These are phyloP conservation scores for Quercus dentata DNA, from an alignment of 306 rosid genomes.

Conservation along the genomic window DNA sequence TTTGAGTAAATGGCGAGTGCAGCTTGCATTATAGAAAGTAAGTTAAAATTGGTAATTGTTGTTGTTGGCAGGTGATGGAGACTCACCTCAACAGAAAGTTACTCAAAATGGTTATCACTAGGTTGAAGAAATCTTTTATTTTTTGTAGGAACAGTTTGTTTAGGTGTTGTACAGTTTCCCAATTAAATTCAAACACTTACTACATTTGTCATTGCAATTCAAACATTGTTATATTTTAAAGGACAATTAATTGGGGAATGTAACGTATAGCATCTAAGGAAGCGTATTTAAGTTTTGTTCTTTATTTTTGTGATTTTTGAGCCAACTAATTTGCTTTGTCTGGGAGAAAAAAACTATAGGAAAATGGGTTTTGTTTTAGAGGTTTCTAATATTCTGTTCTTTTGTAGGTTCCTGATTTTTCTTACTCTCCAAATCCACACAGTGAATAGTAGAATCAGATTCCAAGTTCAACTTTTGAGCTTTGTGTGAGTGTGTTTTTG, in stretches of 20 bases:
- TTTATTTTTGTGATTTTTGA: too few species aligned
- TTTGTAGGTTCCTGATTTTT: too few species aligned
- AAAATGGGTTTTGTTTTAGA: not conserved
- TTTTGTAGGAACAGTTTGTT: not conserved
- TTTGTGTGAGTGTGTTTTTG: not conserved
- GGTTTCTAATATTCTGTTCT: too few species aligned
- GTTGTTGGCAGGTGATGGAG: conserved; percentile 69
- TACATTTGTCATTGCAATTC: too few species aligned
- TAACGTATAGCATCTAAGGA: too few species aligned
- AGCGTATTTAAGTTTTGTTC: too few species aligned
- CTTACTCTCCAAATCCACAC: too few species aligned
- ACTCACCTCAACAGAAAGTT: conserved; percentile 74
- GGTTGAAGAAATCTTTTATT: conserved; percentile 42
- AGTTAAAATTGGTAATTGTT: not conserved
- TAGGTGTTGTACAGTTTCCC: too few species aligned
- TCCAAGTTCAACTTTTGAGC: conserved; percentile 20
- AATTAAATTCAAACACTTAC: too few species aligned
- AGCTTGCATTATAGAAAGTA: not conserved
- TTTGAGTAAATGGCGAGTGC: not conserved
- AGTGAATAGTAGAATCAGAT: too few species aligned
- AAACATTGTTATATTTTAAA: too few species aligned
- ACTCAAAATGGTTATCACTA: conserved; percentile 70
- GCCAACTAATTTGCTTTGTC: conserved; percentile 3
- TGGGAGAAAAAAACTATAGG: not conserved
- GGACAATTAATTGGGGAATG: too few species aligned